Evolutionary conservation across 495 filamentous ascomycete species (phyloP).

Genomic region (Neurospora hispaniola): DNA sequence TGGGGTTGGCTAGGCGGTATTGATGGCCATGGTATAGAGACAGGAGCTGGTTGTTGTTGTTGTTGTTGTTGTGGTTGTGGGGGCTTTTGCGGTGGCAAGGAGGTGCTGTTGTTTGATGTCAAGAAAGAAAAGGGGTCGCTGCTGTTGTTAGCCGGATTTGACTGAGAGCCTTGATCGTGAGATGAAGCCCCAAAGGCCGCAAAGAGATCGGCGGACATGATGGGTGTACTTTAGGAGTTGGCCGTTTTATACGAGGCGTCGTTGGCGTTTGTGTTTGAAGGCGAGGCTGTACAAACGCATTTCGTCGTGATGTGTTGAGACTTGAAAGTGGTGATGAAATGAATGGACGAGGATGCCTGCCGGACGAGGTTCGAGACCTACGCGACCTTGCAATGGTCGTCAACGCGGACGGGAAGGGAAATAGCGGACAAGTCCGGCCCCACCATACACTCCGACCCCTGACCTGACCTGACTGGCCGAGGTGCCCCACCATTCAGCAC

Average conservation of each 20-base stretch:
- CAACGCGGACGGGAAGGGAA: not conserved
- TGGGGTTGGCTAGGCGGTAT: constrained; percentile 4
- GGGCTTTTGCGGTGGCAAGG: constrained; percentile 4
- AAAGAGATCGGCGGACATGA: constrained; percentile 67
- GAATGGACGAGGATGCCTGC: not conserved
- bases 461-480: not conserved
- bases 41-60: not conserved
- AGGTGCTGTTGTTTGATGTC: not conserved
- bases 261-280: not conserved
- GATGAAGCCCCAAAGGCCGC: constrained; percentile 52
- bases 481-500: not conserved
- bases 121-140: constrained; percentile 18
- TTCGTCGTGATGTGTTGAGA: not conserved
- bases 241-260: not conserved
- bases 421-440: not conserved
- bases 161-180: constrained; percentile 15
- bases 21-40: constrained; percentile 9
- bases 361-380: not conserved
- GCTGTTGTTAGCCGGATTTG: constrained; percentile 6
- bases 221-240: not conserved
- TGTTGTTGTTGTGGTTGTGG: constrained; percentile 7
- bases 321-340: not conserved
- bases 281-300: not conserved
- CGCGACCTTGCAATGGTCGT: not conserved
- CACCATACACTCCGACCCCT: not conserved